Percentiles rank a stretch among this genome's conserved stretches.
These are phyloP conservation scores for Aspergillus heteromorphus DNA, from an alignment of 495 filamentous ascomycete species.

Conservation along the genomic window DNA sequence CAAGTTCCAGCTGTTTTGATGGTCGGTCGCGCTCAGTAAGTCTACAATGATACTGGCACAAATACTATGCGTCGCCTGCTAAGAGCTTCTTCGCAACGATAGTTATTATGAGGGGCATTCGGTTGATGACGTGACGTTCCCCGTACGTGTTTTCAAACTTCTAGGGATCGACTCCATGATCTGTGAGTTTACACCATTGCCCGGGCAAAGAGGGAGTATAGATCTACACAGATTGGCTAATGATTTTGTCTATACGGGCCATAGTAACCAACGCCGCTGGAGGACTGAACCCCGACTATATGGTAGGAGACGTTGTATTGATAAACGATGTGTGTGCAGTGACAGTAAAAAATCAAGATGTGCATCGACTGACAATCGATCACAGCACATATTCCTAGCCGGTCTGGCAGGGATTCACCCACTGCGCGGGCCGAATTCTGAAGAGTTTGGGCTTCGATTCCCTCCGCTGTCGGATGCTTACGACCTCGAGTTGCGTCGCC, in stretches of 20 bases:
- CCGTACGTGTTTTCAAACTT: constrained; percentile 63
- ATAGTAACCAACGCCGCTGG: constrained; percentile 76
- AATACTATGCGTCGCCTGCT: too few relatives aligned
- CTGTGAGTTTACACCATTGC: too few relatives aligned
- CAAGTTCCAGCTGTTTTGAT: constrained; percentile 62
- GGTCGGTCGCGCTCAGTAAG: constrained; percentile 71
- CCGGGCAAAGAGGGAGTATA: too few relatives aligned
- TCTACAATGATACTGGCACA: too few relatives aligned
- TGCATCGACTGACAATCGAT: constrained; percentile 28
- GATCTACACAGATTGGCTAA: constrained; percentile 1
- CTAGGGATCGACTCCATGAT: constrained; percentile 62
- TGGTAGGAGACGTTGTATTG: constrained; percentile 67
- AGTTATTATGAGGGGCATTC: constrained; percentile 77
- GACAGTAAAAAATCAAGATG: neutral
- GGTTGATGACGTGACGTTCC: constrained; percentile 63
- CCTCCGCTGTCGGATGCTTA: constrained; percentile 72
- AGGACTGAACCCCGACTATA: constrained; percentile 62
- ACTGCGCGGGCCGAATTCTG: constrained; percentile 64
- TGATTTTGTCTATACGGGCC: constrained; percentile 38
- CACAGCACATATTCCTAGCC: constrained; percentile 67
- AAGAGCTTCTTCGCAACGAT: too few relatives aligned
- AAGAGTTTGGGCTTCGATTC: constrained; percentile 66
- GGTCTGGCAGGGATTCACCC: constrained; percentile 66
- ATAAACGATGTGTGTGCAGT: constrained; percentile 57
- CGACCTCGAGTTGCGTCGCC: constrained; percentile 60